Evolutionary conservation across 352 stramenopile genomes (phyloP).

Genomic region (Pilasporangium apinafurcum): DNA sequence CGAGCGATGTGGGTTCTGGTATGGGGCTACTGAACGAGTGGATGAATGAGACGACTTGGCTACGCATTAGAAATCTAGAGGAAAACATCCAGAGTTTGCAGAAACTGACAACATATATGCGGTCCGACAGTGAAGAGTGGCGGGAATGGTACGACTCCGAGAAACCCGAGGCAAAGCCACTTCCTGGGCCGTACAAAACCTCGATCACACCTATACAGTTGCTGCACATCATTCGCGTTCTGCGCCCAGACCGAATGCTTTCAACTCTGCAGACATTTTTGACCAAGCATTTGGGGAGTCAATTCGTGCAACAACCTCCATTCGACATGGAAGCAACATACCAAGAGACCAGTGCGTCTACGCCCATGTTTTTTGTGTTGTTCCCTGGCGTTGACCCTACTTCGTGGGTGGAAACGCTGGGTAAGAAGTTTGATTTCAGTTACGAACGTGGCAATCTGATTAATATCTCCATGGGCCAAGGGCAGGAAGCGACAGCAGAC

Average conservation of each 20-base stretch:
- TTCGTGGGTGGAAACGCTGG: slow-evolving; percentile 79
- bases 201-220: slow-evolving; percentile 40
- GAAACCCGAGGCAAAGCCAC: slow-evolving; percentile 80
- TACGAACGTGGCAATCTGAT: slow-evolving; percentile 69
- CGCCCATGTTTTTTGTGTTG: slow-evolving; percentile 90
- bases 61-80: slow-evolving; percentile 89
- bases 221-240: slow-evolving; percentile 70
- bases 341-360: slow-evolving; percentile 86
- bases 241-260: slow-evolving; percentile 83
- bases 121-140: slow-evolving; percentile 95
- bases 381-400: slow-evolving; percentile 90
- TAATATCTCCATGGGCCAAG: slow-evolving; percentile 89
- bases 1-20: slow-evolving; percentile 29
- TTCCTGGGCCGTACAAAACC: slow-evolving; percentile 85
- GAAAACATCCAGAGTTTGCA: slow-evolving; percentile 79
- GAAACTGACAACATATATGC: slow-evolving; percentile 92
- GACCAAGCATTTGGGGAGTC: slow-evolving; percentile 35
- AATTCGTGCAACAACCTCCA: slow-evolving; percentile 79
- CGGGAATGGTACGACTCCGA: slow-evolving; percentile 91
- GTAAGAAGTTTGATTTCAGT: slow-evolving; percentile 76
- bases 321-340: slow-evolving; percentile 86
- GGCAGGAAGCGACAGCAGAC: slow-evolving; percentile 75
- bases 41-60: slow-evolving; percentile 86
- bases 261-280: slow-evolving; percentile 65
- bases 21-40: slow-evolving; percentile 93